Percentiles rank a stretch among this genome's conserved stretches.
Conservation (phyloP, 2,329 filamentous ascomycete species). For the Camptophora hylomeconis region DNA sequence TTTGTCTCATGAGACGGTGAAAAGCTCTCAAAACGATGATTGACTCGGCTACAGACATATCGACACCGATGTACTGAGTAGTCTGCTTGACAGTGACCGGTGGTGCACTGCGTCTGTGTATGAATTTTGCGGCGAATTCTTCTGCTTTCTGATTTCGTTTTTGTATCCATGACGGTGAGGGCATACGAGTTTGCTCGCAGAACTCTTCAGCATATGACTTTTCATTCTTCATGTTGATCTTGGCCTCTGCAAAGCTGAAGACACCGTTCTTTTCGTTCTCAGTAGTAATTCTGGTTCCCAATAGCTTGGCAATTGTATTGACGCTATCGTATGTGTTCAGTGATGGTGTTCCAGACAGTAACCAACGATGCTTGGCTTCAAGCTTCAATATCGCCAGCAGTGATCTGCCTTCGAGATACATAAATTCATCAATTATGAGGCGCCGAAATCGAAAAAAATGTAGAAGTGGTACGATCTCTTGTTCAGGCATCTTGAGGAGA, state of each 20-base stretch:
- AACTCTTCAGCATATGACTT: constrained; percentile 43
- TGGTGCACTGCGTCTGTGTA: constrained; percentile 10
- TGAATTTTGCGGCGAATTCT: constrained; percentile 11
- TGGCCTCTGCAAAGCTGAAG: constrained; percentile 30
- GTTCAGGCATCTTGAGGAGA: constrained; percentile 14
- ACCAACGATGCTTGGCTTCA: constrained; percentile 42
- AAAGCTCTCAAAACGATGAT: too few species aligned
- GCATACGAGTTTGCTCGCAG: too few species aligned
- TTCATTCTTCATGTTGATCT: constrained; percentile 29
- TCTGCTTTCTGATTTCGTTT: too few species aligned
- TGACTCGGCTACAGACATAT: too few species aligned
- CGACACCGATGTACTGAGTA: too few species aligned
- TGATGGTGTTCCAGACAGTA: constrained; percentile 50
- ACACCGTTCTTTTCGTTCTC: constrained; percentile 36
- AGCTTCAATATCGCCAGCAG: constrained; percentile 33
- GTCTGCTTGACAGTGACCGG: too few species aligned
- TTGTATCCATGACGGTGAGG: too few species aligned
- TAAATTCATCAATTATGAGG: constrained; percentile 52
- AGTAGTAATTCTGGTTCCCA: constrained; percentile 37
- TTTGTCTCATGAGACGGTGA: neutral
- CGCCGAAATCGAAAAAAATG: constrained; percentile 50
- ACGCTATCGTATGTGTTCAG: constrained; percentile 46
- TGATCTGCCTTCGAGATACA: constrained; percentile 37
- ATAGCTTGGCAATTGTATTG: constrained; percentile 43
- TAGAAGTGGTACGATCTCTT: constrained; percentile 28